Conservation (phyloP, 306 rosid species). For the Gynostemma pentaphyllum region DNA sequence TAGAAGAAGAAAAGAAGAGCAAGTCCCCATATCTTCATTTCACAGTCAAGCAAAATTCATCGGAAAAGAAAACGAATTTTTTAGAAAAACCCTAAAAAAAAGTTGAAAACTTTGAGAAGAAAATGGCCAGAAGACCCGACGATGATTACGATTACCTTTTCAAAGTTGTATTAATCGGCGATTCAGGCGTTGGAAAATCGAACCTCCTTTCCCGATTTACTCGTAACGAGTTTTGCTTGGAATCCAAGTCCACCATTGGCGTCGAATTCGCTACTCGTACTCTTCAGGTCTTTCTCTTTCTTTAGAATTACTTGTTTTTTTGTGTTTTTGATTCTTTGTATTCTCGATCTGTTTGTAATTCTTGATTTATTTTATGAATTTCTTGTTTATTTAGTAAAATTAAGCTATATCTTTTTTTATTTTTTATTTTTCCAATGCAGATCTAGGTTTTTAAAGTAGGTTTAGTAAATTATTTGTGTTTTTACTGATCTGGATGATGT, state of each 20-base stretch:
- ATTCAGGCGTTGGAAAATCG: slow-evolving; percentile 91
- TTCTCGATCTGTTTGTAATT: neutral
- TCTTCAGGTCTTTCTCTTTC: slow-evolving; percentile 46
- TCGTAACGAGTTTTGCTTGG: slow-evolving; percentile 89
- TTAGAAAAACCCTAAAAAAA: neutral
- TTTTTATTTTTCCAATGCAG: neutral
- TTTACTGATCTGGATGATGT: neutral
- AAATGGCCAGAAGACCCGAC: slow-evolving; percentile 63
- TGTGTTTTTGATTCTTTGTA: neutral
- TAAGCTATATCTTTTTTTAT: neutral
- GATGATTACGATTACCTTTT: slow-evolving; percentile 91
- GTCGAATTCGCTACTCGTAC: slow-evolving; percentile 95
- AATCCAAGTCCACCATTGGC: slow-evolving; percentile 93
- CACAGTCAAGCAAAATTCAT: neutral
- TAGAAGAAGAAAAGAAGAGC: too few species aligned
- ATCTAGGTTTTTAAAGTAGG: neutral
- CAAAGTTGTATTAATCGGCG: slow-evolving; percentile 89
- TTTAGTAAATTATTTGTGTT: neutral
- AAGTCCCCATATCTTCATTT: neutral
- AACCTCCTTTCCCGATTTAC: slow-evolving; percentile 96
- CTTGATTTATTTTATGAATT: neutral
- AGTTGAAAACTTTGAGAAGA: neutral
- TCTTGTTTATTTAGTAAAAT: neutral
- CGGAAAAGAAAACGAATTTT: neutral
- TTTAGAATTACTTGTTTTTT: too few species aligned